These are phyloP conservation scores for Hortaea sp. DNA, from an alignment of 2,329 filamentous ascomycete species.

Conservation along the genomic window DNA sequence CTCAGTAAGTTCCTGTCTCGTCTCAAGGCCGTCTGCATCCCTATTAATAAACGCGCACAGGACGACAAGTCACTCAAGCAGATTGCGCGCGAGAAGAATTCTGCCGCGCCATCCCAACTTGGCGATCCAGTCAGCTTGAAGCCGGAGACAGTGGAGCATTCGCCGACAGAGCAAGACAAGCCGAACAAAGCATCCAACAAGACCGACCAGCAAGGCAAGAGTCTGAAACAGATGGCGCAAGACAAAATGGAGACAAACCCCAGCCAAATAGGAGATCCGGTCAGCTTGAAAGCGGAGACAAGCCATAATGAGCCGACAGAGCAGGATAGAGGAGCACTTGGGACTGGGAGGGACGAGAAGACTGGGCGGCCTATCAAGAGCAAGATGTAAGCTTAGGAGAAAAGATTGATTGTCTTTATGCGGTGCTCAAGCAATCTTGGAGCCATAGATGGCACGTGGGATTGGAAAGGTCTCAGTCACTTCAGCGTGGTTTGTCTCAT, in stretches of 20 bases:
- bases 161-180: constrained; percentile 18
- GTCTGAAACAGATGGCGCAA: constrained; percentile 17
- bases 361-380: constrained; percentile 14
- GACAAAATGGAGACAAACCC: constrained; percentile 19
- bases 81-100: constrained; percentile 14
- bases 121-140: constrained; percentile 28
- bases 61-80: constrained; percentile 14
- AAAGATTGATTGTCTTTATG: no score
- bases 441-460: no score
- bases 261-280: constrained; percentile 23
- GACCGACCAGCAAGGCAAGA: constrained; percentile 4
- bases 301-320: constrained; percentile 17
- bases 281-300: constrained; percentile 27
- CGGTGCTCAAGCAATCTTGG: no score
- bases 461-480: no score
- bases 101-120: constrained; percentile 3
- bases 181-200: constrained; percentile 5
- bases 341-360: constrained; percentile 6
- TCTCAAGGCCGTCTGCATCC: neutral
- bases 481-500: no score
- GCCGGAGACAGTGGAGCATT: constrained; percentile 24
- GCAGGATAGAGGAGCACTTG: constrained; percentile 19
- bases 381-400: constrained; percentile 18
- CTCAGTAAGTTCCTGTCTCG: neutral
- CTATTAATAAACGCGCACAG: neutral